Evolutionary conservation across 192 early-diverging fungal genomes (phyloP), one percentile per base, ranked within the genome.

Genomic region (Coemansia aciculifera): DNA sequence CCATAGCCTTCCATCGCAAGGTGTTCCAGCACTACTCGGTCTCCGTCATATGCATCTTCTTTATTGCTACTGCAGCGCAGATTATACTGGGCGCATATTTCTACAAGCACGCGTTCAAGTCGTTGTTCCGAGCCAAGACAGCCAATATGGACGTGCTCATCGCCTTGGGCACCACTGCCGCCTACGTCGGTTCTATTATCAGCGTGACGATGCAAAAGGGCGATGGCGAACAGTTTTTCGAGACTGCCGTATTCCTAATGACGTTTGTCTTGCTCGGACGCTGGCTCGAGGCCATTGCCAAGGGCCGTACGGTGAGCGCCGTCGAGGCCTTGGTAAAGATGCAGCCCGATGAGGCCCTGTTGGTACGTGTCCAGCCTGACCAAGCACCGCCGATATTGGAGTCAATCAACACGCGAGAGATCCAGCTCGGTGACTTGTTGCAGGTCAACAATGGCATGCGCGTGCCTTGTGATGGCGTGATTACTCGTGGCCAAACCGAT

Each of bases 81-180:
- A 89, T 99, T 81, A 88, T 90, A 7, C 83, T 98, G 27, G 97
- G 95, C 0, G 44, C 72, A 29, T 84, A 89, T 31, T 99, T 99
- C 74, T 92, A 95, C 67, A 72, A 65, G 38, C 79, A 90, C 17
- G 91, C 95, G 1, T 96, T 85, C 77, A 91, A 91, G 67, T 89
- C 95, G 21, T 67, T 97, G 10, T 62, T 75, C 36, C 89, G 95
- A 42, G 87, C 81, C n/a, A 74, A 87, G 19, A 87, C 88, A 2
- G 93, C 95, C 59, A 98, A 92, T 40, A 99, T 99, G 97, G 97
- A 99, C 63, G 92, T 97, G 15, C 84, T 99, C 6, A 87, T 99
- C 23, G 84, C 89, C 1, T 76, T 99, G 32, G 93, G 94, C 5
- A 99, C 97, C 0, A 77, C 92, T 3, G 86, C 91, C 0, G 94